phyloP scores from a whole-genome alignment of 352 stramenopile species.

The Phytopythium montanum region DNA sequence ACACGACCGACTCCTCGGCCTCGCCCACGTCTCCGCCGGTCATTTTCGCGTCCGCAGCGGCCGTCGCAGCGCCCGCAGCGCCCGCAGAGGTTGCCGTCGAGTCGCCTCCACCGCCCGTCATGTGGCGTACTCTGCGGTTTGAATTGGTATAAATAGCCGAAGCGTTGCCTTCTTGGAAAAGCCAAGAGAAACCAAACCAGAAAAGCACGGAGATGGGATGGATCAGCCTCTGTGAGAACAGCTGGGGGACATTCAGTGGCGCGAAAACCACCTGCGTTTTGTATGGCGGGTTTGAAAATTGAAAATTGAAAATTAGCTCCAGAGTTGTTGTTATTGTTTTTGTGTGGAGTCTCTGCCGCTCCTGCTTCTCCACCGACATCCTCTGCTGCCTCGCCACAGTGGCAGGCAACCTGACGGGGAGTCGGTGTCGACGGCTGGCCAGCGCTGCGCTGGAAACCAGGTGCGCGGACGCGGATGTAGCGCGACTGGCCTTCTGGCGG shows the following conservation, averaged over 20 bases:
- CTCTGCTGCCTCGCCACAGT: no score
- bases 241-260: neutral
- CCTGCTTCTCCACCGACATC: no score
- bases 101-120: slow-evolving; percentile 3
- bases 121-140: neutral
- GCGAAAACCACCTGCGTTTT: no score
- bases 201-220: neutral
- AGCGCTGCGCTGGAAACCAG: neutral
- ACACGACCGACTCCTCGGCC: slow-evolving; percentile 22
- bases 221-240: neutral
- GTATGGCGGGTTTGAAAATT: no score
- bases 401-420: no score
- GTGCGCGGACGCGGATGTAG: neutral
- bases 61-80: neutral
- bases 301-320: no score
- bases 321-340: no score
- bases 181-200: neutral
- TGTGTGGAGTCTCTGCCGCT: no score
- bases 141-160: neutral
- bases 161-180: no score
- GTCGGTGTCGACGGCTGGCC: no score
- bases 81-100: neutral
- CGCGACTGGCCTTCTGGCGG: neutral
- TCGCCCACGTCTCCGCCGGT: slow-evolving; percentile 15
- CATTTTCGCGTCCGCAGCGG: slow-evolving; percentile 6